Percentiles rank a stretch among this genome's conserved stretches.
Evolutionary conservation across 1,139 yeast genomes (phyloP).

Genomic region (Scheffersomyces titani): DNA sequence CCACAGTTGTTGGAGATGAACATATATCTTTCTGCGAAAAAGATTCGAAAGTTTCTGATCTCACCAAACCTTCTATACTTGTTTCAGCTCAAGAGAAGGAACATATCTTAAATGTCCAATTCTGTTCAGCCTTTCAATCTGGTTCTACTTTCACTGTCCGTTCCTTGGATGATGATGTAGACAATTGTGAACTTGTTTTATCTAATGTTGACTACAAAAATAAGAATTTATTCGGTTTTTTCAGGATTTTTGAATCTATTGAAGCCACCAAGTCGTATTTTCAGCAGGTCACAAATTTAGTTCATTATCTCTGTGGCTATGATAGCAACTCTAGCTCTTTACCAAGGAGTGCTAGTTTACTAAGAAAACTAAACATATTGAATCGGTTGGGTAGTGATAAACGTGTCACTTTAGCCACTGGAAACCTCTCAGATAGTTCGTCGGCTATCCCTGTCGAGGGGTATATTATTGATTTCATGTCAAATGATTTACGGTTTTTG

Average conservation of each 20-base stretch:
- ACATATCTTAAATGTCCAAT: slow-evolving; percentile 21
- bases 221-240: slow-evolving; percentile 20
- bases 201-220: slow-evolving; percentile 21
- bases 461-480: slow-evolving; percentile 35
- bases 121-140: slow-evolving; percentile 16
- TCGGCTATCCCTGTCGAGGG: slow-evolving; percentile 18
- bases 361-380: slow-evolving; percentile 7
- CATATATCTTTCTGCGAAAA: not conserved
- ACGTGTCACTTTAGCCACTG: not conserved
- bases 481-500: slow-evolving; percentile 37
- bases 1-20: not conserved
- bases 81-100: slow-evolving; percentile 17
- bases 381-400: slow-evolving; percentile 1
- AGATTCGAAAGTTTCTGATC: not conserved
- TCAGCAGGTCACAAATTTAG: not conserved
- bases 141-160: slow-evolving; percentile 19
- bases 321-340: slow-evolving; percentile 1
- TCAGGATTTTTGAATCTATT: slow-evolving; percentile 6
- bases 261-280: not conserved
- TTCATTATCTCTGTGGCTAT: slow-evolving; percentile 8
- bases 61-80: not conserved
- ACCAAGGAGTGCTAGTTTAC: slow-evolving; percentile 6
- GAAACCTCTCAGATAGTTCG: not conserved
- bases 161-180: slow-evolving; percentile 3
- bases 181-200: slow-evolving; percentile 15